Evolutionary conservation across 2,329 filamentous ascomycete genomes (phyloP).

Genomic region (Lecanicillium sp.): DNA sequence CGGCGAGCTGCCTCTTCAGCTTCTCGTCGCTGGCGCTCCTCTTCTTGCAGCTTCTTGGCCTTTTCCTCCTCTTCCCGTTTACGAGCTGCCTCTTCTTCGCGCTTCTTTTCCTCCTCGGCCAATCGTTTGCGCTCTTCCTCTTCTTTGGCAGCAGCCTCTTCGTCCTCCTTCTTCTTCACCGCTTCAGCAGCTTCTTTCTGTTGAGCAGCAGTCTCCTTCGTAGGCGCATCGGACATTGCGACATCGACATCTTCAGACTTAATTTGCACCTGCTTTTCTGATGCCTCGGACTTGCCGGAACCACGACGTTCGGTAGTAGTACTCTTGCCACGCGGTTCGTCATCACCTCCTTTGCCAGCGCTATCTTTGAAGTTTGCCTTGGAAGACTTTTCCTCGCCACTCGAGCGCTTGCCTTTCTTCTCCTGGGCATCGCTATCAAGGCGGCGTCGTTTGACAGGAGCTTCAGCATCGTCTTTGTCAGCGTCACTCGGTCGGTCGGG

Average conservation of each 20-base stretch:
- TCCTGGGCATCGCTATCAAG: slow-evolving; percentile 48
- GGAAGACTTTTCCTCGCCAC: slow-evolving; percentile 35
- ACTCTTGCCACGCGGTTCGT: slow-evolving; percentile 31
- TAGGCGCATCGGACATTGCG: slow-evolving; percentile 43
- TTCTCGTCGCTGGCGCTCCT: slow-evolving; percentile 22
- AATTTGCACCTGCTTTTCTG: slow-evolving; percentile 46
- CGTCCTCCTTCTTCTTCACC: slow-evolving; percentile 16
- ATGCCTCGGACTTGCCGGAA: slow-evolving; percentile 28
- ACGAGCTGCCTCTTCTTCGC: slow-evolving; percentile 10
- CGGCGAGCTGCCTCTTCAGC: slow-evolving; percentile 26
- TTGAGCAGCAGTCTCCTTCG: slow-evolving; percentile 24
- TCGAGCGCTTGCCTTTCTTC: slow-evolving; percentile 33
- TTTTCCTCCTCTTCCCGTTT: slow-evolving; percentile 14
- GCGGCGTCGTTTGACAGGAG: slow-evolving; percentile 47
- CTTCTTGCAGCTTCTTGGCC: slow-evolving; percentile 13
- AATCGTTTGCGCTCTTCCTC: slow-evolving; percentile 26
- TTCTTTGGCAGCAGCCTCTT: slow-evolving; percentile 24
- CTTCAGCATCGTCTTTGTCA: slow-evolving; percentile 46
- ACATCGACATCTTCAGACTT: slow-evolving; percentile 50
- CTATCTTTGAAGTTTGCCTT: slow-evolving; percentile 15
- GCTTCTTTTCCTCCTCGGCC: slow-evolving; percentile 21
- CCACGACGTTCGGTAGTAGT: slow-evolving; percentile 33
- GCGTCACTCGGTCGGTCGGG: slow-evolving; percentile 44
- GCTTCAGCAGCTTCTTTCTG: slow-evolving; percentile 23
- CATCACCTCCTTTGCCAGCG: slow-evolving; percentile 33